Percentiles rank a stretch among this genome's conserved stretches.
Evolutionary conservation across 2,329 filamentous ascomycete species (phyloP).

Genomic region (Verticillium albo-atrum): DNA sequence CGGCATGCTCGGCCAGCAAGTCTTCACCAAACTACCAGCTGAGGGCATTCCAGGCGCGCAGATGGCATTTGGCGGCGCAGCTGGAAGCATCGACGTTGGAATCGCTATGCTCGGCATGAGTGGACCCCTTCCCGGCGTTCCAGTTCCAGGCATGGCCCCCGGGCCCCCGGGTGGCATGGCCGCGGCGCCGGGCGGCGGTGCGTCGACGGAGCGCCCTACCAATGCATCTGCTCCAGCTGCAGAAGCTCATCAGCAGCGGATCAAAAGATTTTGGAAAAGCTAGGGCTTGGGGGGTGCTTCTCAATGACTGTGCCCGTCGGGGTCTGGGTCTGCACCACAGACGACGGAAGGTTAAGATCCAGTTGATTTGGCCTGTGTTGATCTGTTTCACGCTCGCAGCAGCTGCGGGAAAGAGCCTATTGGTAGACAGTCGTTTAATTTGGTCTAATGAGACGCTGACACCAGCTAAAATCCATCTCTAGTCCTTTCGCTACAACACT

Average conservation of each 20-base stretch:
- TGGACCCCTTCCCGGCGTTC: background rate
- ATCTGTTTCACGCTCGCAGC: too few species aligned
- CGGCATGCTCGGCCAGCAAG: background rate
- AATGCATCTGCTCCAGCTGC: background rate
- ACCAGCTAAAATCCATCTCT: too few species aligned
- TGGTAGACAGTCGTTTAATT: too few species aligned
- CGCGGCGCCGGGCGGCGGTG: background rate
- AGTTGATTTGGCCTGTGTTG: background rate
- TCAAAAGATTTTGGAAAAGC: background rate
- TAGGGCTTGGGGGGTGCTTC: background rate
- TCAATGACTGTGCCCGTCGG: too few species aligned
- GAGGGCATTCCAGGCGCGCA: slow-evolving; percentile 3
- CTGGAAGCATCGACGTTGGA: slow-evolving; percentile 1
- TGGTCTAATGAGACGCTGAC: too few species aligned
- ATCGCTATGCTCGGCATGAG: slow-evolving; percentile 1
- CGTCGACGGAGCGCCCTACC: background rate
- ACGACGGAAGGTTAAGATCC: background rate
- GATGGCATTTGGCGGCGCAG: slow-evolving; percentile 3
- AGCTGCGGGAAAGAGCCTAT: too few species aligned
- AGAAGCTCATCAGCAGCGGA: background rate
- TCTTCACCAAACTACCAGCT: slow-evolving; percentile 7
- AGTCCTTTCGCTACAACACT: too few species aligned
- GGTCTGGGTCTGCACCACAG: too few species aligned
- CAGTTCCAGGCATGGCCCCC: background rate
- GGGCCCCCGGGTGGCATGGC: background rate